These are phyloP conservation scores for Boletus rex-veris DNA, from an alignment of 768 basidiomycete species.

Conservation along the genomic window DNA sequence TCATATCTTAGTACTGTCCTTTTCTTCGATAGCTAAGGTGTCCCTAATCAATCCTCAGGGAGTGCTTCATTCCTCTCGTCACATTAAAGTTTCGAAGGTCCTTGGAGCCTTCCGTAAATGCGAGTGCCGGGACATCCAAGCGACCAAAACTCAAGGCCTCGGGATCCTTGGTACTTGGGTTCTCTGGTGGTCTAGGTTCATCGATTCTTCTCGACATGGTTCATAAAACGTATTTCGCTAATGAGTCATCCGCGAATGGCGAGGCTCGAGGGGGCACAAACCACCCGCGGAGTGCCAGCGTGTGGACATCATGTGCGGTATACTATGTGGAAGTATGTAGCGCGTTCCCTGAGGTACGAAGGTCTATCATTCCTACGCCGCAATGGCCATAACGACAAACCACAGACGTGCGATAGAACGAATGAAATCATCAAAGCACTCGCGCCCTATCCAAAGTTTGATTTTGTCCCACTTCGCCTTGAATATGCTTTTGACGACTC, in stretches of 20 bases:
- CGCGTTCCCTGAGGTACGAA: conserved; percentile 58
- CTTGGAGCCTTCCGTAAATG: conserved; percentile 63
- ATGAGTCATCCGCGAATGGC: conserved; percentile 18
- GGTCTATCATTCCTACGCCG: not conserved
- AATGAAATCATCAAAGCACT: conserved; percentile 49
- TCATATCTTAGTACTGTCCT: not conserved
- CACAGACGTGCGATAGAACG: conserved; percentile 53
- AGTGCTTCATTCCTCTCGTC: conserved; percentile 64
- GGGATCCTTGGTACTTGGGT: conserved; percentile 65
- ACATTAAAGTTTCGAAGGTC: conserved; percentile 60
- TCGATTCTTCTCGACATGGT: conserved; percentile 70
- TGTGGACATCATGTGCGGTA: conserved; percentile 60
- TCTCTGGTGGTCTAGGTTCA: conserved; percentile 80
- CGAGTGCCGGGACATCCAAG: conserved; percentile 49
- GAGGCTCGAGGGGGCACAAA: conserved; percentile 52
- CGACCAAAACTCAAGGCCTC: conserved; percentile 60
- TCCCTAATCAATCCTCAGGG: conserved; percentile 34
- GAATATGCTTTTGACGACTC: conserved; percentile 69
- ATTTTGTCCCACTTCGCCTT: conserved; percentile 60
- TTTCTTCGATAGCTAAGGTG: conserved; percentile 6
- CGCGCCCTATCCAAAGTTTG: conserved; percentile 45
- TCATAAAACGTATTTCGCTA: conserved; percentile 52
- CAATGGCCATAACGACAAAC: conserved; percentile 8
- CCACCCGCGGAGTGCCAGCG: conserved; percentile 58
- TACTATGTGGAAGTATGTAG: conserved; percentile 70